These are phyloP conservation scores for Colletotrichum tabaci DNA, from an alignment of 2,329 filamentous ascomycete species.

Conservation along the genomic window DNA sequence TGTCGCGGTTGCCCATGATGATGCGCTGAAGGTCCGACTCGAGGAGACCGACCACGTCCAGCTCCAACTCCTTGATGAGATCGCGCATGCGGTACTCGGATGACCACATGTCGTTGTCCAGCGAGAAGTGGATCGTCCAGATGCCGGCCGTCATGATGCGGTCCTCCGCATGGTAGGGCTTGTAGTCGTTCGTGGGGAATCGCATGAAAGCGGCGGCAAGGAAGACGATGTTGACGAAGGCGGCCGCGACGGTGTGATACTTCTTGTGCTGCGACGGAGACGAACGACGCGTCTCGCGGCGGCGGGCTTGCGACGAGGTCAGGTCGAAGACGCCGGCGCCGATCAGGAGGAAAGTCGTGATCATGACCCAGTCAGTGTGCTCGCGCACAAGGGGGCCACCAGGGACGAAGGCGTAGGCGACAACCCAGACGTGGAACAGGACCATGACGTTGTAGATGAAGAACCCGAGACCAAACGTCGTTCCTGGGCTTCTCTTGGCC, in stretches of 20 bases:
- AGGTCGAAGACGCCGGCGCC: conserved; percentile 88
- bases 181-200: conserved; percentile 94
- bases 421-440: conserved; percentile 98
- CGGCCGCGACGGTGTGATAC: conserved; percentile 71
- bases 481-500: conserved; percentile 81
- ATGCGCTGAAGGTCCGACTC: conserved; percentile 96
- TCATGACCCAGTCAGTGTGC: conserved; percentile 96
- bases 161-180: conserved; percentile 88
- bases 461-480: conserved; percentile 90
- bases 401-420: conserved; percentile 97
- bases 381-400: conserved; percentile 94
- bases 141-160: conserved; percentile 94
- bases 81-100: conserved; percentile 95
- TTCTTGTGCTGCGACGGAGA: conserved; percentile 62
- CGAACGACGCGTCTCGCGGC: conserved; percentile 54
- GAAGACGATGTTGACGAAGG: conserved; percentile 85
- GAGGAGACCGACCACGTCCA: conserved; percentile 96
- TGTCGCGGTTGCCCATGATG: conserved; percentile 99
- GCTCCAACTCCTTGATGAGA: conserved; percentile 90
- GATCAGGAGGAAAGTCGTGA: conserved; percentile 85
- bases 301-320: conserved; percentile 64
- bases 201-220: conserved; percentile 87
- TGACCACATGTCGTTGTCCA: conserved; percentile 99
- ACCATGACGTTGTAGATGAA: conserved; percentile 93
- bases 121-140: conserved; percentile 98